phyloP scores from a whole-genome alignment of 73 alveolate species.

The Stentor coeruleus region DNA sequence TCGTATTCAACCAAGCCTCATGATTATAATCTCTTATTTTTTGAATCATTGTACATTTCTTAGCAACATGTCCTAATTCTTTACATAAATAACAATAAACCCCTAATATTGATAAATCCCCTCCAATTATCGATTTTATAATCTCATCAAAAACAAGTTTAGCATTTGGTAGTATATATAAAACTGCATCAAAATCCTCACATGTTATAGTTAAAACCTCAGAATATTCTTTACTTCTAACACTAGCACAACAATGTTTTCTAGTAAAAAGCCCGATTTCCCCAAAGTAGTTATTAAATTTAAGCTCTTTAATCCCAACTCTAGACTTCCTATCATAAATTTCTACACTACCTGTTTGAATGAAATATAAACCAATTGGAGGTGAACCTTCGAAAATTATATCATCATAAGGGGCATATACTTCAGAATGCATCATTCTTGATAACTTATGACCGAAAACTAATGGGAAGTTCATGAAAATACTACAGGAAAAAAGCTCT shows the following conservation, averaged over 20 bases:
- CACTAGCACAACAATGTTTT: background rate
- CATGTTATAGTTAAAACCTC: background rate
- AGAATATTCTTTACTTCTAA: background rate
- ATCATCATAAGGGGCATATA: conserved; percentile 4
- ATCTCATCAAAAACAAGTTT: background rate
- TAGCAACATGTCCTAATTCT: conserved; percentile 42
- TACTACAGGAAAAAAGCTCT: background rate
- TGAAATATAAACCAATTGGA: background rate
- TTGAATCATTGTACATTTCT: conserved; percentile 30
- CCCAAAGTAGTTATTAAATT: background rate
- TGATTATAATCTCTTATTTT: background rate
- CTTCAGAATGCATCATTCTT: background rate
- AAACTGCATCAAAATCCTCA: background rate
- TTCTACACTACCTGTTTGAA: background rate
- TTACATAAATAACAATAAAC: conserved; percentile 51
- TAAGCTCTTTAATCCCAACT: background rate
- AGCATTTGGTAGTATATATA: background rate
- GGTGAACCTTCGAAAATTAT: background rate
- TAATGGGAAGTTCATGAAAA: background rate
- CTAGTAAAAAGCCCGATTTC: conserved; percentile 6
- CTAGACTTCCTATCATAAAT: background rate
- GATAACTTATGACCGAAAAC: background rate
- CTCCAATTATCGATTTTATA: conserved; percentile 10
- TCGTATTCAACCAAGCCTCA: background rate
- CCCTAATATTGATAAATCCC: conserved; percentile 32